phyloP scores from a whole-genome alignment of 2,329 filamentous ascomycete species.

The Lanzia echinophila region DNA sequence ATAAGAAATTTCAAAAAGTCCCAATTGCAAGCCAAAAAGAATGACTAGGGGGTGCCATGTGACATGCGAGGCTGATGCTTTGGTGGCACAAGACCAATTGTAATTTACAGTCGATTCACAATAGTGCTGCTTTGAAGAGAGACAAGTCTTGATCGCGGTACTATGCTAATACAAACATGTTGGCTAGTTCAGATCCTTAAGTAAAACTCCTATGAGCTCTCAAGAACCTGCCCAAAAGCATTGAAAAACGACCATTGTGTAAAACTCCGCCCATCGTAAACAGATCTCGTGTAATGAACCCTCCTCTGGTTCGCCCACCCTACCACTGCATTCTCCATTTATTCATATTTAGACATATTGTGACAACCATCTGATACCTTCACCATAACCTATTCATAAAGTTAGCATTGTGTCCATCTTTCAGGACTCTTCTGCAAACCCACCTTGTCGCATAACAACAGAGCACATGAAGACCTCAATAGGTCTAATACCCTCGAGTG shows the following conservation, averaged over 20 bases:
- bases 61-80: not conserved
- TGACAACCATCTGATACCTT: conserved; percentile 85
- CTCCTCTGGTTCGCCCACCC: conserved; percentile 5
- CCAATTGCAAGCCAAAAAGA: too few relatives aligned
- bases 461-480: conserved; percentile 99
- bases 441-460: conserved; percentile 93
- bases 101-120: not conserved
- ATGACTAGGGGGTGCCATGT: too few relatives aligned
- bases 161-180: conserved; percentile 28
- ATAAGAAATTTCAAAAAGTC: too few relatives aligned
- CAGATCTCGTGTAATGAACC: conserved; percentile 19
- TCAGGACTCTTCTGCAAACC: conserved; percentile 27
- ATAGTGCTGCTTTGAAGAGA: not conserved
- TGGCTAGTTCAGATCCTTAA: conserved; percentile 19
- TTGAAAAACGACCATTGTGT: conserved; percentile 28
- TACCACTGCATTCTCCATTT: not conserved
- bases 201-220: conserved; percentile 18
- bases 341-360: conserved; percentile 68
- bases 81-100: not conserved
- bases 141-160: conserved; percentile 27
- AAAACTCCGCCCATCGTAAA: conserved; percentile 30
- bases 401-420: conserved; percentile 12
- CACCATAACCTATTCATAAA: conserved; percentile 60
- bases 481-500: conserved; percentile 82
- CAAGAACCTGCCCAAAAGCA: conserved; percentile 20